phyloP scores from a whole-genome alignment of 2,329 filamentous ascomycete genomes.

The Epichloe elymi region DNA sequence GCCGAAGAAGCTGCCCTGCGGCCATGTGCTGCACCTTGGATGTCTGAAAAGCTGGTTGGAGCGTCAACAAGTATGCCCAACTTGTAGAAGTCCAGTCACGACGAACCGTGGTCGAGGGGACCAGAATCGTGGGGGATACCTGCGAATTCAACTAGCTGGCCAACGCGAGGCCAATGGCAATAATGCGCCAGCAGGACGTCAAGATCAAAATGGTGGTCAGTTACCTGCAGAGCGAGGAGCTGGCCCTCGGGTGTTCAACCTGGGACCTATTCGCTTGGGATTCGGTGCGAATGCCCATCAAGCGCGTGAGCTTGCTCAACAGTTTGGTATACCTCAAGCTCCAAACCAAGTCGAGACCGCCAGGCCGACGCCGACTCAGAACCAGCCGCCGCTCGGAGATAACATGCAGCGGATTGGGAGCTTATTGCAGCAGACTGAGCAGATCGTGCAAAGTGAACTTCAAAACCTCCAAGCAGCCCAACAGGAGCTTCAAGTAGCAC shows the following conservation, averaged over 20 bases:
- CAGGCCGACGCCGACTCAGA: slow-evolving; percentile 9
- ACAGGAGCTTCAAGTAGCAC: slow-evolving; percentile 55
- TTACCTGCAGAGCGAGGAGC: slow-evolving; percentile 12
- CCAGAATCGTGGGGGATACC: slow-evolving; percentile 15
- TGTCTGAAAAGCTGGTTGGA: slow-evolving; percentile 96
- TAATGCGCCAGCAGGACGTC: slow-evolving; percentile 6
- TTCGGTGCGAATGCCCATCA: slow-evolving; percentile 61
- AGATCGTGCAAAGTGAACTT: slow-evolving; percentile 56
- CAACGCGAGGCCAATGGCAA: slow-evolving; percentile 5
- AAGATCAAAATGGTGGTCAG: slow-evolving; percentile 8
- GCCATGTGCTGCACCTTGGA: slow-evolving; percentile 86
- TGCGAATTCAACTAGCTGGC: slow-evolving; percentile 17
- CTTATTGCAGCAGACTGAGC: slow-evolving; percentile 53
- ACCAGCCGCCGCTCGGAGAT: slow-evolving; percentile 13
- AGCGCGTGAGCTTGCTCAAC: slow-evolving; percentile 53
- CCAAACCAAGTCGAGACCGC: slow-evolving; percentile 12
- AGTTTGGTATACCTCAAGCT: slow-evolving; percentile 35
- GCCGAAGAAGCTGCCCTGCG: slow-evolving; percentile 92
- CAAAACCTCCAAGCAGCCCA: slow-evolving; percentile 48
- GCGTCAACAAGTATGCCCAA: slow-evolving; percentile 92
- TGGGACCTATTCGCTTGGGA: slow-evolving; percentile 63
- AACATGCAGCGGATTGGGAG: slow-evolving; percentile 35
- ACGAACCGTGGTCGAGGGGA: slow-evolving; percentile 15
- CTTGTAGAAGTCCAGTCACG: slow-evolving; percentile 69
- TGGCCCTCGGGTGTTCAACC: slow-evolving; percentile 51